Evolutionary conservation across 768 basidiomycete species (phyloP).

Genomic region (Psilocybe tampanensis): DNA sequence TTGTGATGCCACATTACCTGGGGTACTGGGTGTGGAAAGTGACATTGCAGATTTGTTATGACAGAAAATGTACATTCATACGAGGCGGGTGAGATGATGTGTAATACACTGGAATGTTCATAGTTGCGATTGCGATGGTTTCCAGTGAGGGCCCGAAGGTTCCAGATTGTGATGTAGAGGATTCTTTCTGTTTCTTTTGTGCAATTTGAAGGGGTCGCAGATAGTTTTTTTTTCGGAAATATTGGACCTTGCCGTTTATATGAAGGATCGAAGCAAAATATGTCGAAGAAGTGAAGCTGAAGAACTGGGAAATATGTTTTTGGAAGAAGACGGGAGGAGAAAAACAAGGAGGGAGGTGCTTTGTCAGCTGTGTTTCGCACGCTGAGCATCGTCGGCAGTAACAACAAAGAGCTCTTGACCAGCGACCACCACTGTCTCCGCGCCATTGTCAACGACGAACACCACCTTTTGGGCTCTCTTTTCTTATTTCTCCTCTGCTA

Average conservation of each 20-base stretch:
- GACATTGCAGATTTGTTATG: slow-evolving; percentile 10
- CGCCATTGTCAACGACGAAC: slow-evolving; percentile 17
- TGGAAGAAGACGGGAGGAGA: slow-evolving; percentile 7
- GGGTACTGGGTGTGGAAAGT: slow-evolving; percentile 32
- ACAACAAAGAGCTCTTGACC: slow-evolving; percentile 24
- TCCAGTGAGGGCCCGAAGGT: too few relatives aligned
- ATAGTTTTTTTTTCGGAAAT: not conserved
- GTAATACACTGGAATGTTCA: too few relatives aligned
- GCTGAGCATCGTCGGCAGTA: slow-evolving; percentile 20
- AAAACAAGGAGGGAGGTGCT: slow-evolving; percentile 5
- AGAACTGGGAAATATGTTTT: too few relatives aligned
- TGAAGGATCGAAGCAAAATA: not conserved
- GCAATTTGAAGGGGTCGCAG: too few relatives aligned
- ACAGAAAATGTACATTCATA: not conserved
- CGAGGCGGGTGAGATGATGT: too few relatives aligned
- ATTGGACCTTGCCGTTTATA: not conserved
- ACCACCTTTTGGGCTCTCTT: slow-evolving; percentile 1
- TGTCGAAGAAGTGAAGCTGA: too few relatives aligned
- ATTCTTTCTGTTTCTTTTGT: too few relatives aligned
- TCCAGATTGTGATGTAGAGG: too few relatives aligned
- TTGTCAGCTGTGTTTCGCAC: slow-evolving; percentile 26
- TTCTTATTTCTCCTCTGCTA: slow-evolving; percentile 11
- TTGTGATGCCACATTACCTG: slow-evolving; percentile 45
- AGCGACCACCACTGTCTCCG: slow-evolving; percentile 21
- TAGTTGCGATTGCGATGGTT: too few relatives aligned